Evolutionary conservation across 768 basidiomycete species (phyloP).

Genomic region (Amanita pallidorosea): DNA sequence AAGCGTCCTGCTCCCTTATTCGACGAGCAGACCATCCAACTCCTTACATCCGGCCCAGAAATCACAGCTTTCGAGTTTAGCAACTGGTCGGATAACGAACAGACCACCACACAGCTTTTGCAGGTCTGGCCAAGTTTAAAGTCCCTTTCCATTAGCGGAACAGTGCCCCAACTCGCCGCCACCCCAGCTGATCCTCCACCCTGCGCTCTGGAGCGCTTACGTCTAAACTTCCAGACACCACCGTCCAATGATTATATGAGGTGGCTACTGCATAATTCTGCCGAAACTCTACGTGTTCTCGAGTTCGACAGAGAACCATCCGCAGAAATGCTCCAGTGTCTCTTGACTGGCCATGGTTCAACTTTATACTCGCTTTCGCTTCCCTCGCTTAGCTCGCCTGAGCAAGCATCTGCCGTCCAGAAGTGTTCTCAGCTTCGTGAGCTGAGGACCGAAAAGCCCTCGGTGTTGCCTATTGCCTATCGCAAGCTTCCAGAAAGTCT

Average conservation of each 20-base stretch:
- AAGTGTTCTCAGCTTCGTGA: slow-evolving; percentile 40
- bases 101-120: slow-evolving; percentile 49
- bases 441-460: slow-evolving; percentile 42
- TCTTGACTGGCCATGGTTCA: slow-evolving; percentile 37
- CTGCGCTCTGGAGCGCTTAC: slow-evolving; percentile 38
- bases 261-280: slow-evolving; percentile 59
- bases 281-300: slow-evolving; percentile 35
- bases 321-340: slow-evolving; percentile 39
- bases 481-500: slow-evolving; percentile 14
- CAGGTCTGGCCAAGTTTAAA: slow-evolving; percentile 49
- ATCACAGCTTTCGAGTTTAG: slow-evolving; percentile 48
- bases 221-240: slow-evolving; percentile 55
- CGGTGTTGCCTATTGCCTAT: background rate
- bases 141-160: slow-evolving; percentile 48
- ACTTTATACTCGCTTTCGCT: slow-evolving; percentile 45
- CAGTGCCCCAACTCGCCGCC: slow-evolving; percentile 38
- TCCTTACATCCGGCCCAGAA: slow-evolving; percentile 43
- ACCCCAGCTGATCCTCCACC: slow-evolving; percentile 32
- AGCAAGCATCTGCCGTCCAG: slow-evolving; percentile 33
- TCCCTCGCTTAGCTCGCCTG: slow-evolving; percentile 40
- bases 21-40: slow-evolving; percentile 36
- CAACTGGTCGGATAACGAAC: slow-evolving; percentile 61
- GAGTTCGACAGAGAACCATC: slow-evolving; percentile 55
- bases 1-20: slow-evolving; percentile 43
- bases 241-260: slow-evolving; percentile 53